Conservation (phyloP, 164 flowering plant genomes). For the Sedum album region DNA sequence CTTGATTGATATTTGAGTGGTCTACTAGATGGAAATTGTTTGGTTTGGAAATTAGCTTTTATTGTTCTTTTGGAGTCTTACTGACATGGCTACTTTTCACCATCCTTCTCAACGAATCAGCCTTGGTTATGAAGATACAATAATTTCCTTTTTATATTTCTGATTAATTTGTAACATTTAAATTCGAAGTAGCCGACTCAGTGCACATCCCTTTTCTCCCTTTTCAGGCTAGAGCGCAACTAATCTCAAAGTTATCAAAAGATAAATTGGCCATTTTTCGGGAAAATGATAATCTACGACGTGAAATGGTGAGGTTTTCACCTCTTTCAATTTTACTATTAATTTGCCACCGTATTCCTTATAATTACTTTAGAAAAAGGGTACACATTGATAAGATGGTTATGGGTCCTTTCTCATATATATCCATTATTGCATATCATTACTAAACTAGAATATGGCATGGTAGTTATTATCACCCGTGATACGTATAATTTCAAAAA, state of each 20-base stretch:
- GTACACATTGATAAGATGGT: not conserved
- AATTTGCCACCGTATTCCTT: not conserved
- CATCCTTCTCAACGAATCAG: not conserved
- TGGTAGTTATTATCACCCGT: not conserved
- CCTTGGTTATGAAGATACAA: not conserved
- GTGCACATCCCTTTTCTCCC: not conserved
- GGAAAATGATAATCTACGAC: constrained; percentile 50
- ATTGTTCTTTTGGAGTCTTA: not conserved
- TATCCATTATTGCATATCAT: not conserved
- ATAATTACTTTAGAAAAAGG: constrained; percentile 9
- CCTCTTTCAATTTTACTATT: not conserved
- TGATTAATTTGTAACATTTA: not conserved
- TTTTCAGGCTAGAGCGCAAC: constrained; percentile 38
- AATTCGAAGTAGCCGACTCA: not conserved
- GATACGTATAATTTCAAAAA: not conserved
- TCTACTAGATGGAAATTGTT: not conserved
- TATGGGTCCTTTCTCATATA: not conserved
- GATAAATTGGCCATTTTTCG: constrained; percentile 54
- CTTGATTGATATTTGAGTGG: not conserved
- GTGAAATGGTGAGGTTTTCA: constrained; percentile 53
- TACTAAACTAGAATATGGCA: not conserved
- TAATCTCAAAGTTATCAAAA: constrained; percentile 58
- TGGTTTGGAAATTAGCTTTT: not conserved
- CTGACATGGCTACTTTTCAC: not conserved
- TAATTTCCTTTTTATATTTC: not conserved